A percentile compares a stretch with the other conserved stretches of the same genome.
phyloP scores from a whole-genome alignment of 306 rosid genomes.

The Lotus japonicus region DNA sequence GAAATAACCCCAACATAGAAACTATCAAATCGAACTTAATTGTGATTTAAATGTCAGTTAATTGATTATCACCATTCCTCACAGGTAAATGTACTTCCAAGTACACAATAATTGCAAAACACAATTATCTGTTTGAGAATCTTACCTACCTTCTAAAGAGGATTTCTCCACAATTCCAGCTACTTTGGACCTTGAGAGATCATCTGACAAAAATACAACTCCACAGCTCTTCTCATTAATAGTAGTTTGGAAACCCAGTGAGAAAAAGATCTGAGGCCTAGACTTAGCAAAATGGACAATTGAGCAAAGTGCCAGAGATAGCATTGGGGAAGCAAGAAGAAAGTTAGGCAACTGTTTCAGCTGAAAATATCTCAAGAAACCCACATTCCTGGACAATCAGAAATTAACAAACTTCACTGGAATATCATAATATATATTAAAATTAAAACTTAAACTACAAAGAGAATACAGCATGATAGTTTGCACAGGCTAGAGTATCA shows the following conservation, averaged over 20 bases:
- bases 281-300: slow-evolving; percentile 67
- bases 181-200: slow-evolving; percentile 29
- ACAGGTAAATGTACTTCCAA: slow-evolving; percentile 1
- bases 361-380: slow-evolving; percentile 83
- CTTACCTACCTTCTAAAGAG: slow-evolving; percentile 41
- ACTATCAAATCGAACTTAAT: neutral
- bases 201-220: slow-evolving; percentile 33
- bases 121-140: slow-evolving; percentile 8
- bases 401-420: slow-evolving; percentile 15
- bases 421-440: slow-evolving; percentile 3
- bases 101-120: slow-evolving; percentile 6
- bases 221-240: slow-evolving; percentile 43
- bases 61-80: neutral
- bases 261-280: slow-evolving; percentile 52
- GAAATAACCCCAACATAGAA: no score
- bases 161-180: slow-evolving; percentile 26
- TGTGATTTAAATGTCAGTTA: slow-evolving; percentile 1
- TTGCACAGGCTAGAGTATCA: neutral
- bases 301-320: slow-evolving; percentile 67
- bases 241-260: slow-evolving; percentile 65
- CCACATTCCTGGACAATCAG: slow-evolving; percentile 70
- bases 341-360: slow-evolving; percentile 86
- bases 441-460: neutral
- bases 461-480: neutral
- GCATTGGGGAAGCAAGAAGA: slow-evolving; percentile 76